These are phyloP conservation scores for Torrubiellomyces zombiae DNA, from an alignment of 2,329 filamentous ascomycete genomes.

Conservation along the genomic window DNA sequence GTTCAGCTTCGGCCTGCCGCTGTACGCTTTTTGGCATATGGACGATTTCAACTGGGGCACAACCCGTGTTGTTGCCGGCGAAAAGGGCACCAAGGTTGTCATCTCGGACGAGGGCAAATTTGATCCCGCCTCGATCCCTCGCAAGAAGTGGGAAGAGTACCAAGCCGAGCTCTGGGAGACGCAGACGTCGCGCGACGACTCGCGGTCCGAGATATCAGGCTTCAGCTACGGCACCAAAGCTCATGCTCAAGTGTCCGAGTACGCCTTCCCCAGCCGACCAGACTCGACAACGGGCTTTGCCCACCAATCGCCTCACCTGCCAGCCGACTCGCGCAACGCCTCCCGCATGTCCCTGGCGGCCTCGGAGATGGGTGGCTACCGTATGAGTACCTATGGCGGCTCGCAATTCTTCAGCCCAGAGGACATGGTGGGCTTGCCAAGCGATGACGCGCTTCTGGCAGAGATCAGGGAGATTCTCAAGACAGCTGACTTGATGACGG, in stretches of 20 bases:
- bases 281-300: constrained; percentile 34
- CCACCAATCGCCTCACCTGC: constrained; percentile 31
- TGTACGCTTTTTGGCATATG: constrained; percentile 99
- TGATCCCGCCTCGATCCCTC: constrained; percentile 78
- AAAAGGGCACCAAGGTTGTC: constrained; percentile 80
- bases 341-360: constrained; percentile 69
- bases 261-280: constrained; percentile 44
- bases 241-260: constrained; percentile 48
- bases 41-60: constrained; percentile 99
- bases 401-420: constrained; percentile 43
- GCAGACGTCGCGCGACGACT: constrained; percentile 67
- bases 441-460: constrained; percentile 74
- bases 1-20: constrained; percentile 75
- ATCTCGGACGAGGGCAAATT: constrained; percentile 97
- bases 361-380: constrained; percentile 45
- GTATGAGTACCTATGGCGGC: constrained; percentile 43
- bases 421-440: constrained; percentile 61
- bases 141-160: constrained; percentile 99
- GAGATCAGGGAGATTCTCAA: constrained; percentile 90
- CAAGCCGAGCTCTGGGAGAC: constrained; percentile 96
- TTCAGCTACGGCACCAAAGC: constrained; percentile 87
- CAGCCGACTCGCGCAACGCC: constrained; percentile 27
- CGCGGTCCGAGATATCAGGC: constrained; percentile 76
- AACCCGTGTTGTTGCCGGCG: constrained; percentile 89
- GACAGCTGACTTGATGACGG: constrained; percentile 87